Percentiles rank a stretch among this genome's conserved stretches.
Evolutionary conservation across 768 basidiomycete species (phyloP).

Genomic region (Lactifluus rugatus): DNA sequence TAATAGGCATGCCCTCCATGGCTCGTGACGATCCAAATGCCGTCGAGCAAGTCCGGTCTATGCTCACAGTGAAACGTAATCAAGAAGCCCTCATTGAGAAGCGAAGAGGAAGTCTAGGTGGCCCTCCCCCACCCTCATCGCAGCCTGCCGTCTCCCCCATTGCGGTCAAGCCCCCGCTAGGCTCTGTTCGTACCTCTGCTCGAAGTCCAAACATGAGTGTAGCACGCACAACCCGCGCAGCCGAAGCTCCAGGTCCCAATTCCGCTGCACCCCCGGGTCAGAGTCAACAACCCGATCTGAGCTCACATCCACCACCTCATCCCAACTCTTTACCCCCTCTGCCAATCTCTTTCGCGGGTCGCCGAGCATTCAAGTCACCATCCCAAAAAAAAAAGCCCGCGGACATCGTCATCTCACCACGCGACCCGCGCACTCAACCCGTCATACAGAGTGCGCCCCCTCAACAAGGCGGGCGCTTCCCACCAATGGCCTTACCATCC

Average conservation of each 20-base stretch:
- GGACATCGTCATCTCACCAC: slow-evolving; percentile 68
- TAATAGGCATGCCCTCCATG: slow-evolving; percentile 47
- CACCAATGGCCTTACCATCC: slow-evolving; percentile 16
- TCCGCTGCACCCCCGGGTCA: slow-evolving; percentile 23
- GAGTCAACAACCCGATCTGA: slow-evolving; percentile 18
- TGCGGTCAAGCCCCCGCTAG: slow-evolving; percentile 23
- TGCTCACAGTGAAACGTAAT: slow-evolving; percentile 55
- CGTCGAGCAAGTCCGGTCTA: slow-evolving; percentile 54
- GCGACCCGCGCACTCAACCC: slow-evolving; percentile 46
- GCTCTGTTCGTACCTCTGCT: slow-evolving; percentile 27
- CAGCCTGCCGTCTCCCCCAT: slow-evolving; percentile 18
- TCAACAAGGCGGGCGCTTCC: slow-evolving; percentile 37
- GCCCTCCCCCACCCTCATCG: slow-evolving; percentile 21
- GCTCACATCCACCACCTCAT: slow-evolving; percentile 19
- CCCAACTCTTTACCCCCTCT: slow-evolving; percentile 51
- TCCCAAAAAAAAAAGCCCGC: slow-evolving; percentile 57
- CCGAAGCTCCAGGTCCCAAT: slow-evolving; percentile 19
- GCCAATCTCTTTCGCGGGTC: slow-evolving; percentile 68
- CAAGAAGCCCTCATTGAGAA: slow-evolving; percentile 66
- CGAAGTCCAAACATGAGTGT: slow-evolving; percentile 19
- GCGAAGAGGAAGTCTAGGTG: slow-evolving; percentile 50
- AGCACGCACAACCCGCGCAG: slow-evolving; percentile 21
- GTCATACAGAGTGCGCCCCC: slow-evolving; percentile 73
- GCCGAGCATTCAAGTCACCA: slow-evolving; percentile 58
- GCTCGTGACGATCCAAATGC: slow-evolving; percentile 48